phyloP scores from a whole-genome alignment of 768 basidiomycete species.

The Leccinum pellstonianum region DNA sequence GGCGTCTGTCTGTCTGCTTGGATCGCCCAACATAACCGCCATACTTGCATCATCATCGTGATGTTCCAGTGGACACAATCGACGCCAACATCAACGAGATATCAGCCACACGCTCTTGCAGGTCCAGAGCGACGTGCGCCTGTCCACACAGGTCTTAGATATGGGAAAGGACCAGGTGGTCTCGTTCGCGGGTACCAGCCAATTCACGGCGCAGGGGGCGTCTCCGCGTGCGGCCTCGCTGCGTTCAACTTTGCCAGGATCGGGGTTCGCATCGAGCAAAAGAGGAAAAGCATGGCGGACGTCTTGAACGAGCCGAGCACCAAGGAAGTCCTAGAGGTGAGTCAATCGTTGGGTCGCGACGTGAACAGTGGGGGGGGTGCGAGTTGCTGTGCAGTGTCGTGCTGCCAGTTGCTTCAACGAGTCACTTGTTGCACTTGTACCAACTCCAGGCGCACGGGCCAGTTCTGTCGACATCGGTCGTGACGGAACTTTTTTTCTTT shows the following conservation, averaged over 20 bases:
- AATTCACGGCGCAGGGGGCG: slow-evolving; percentile 43
- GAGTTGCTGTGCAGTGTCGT: not conserved
- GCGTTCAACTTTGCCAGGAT: slow-evolving; percentile 62
- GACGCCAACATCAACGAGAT: not conserved
- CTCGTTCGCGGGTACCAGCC: slow-evolving; percentile 52
- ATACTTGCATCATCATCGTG: not conserved
- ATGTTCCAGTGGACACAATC: slow-evolving; percentile 4
- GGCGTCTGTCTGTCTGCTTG: not conserved
- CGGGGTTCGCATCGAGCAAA: slow-evolving; percentile 35
- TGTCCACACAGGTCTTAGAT: slow-evolving; percentile 19
- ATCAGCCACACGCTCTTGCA: not conserved
- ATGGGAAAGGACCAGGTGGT: slow-evolving; percentile 39
- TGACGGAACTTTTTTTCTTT: not conserved
- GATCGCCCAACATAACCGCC: not conserved
- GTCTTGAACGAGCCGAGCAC: slow-evolving; percentile 23
- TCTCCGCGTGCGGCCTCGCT: slow-evolving; percentile 65
- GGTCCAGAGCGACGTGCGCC: not conserved
- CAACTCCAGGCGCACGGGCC: not conserved
- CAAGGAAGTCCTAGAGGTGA: slow-evolving; percentile 26
- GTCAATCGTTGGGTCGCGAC: slow-evolving; percentile 3
- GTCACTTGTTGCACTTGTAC: not conserved
- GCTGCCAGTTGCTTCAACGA: not conserved
- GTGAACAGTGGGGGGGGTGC: not conserved
- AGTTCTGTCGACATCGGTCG: not conserved
- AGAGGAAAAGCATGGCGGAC: slow-evolving; percentile 6